Conservation (phyloP, 805 yeast genomes). For the Maudiozyma turicensis region DNA sequence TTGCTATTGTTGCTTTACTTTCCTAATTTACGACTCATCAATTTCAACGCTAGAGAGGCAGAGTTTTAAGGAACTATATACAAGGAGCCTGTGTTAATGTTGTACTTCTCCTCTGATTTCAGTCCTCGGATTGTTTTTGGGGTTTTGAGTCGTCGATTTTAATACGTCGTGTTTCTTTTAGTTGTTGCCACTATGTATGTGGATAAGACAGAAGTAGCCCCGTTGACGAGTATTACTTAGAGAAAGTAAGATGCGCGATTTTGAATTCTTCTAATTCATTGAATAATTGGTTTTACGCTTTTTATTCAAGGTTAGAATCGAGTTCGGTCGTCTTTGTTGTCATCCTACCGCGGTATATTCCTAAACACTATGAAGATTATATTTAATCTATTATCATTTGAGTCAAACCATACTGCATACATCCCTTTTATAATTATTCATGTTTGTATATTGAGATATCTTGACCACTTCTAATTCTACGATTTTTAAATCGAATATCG, state of each 20-base stretch:
- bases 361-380: constrained; percentile 96
- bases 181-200: constrained; percentile 42
- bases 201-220: constrained; percentile 80
- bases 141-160: constrained; percentile 24
- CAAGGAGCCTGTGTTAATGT: constrained; percentile 4
- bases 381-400: constrained; percentile 87
- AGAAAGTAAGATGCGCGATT: constrained; percentile 44
- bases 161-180: constrained; percentile 26
- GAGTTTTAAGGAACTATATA: constrained; percentile 27
- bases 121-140: constrained; percentile 7
- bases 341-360: constrained; percentile 91
- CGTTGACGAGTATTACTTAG: constrained; percentile 85
- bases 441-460: too few relatives aligned
- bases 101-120: constrained; percentile 29
- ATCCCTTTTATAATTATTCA: constrained; percentile 28
- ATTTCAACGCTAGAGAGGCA: constrained; percentile 70
- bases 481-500: too few relatives aligned
- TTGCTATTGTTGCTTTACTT: constrained; percentile 29
- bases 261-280: constrained; percentile 27
- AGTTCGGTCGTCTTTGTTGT: constrained; percentile 55
- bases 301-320: constrained; percentile 25
- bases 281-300: neutral
- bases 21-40: constrained; percentile 31
- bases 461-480: too few relatives aligned
- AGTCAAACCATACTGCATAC: constrained; percentile 99